phyloP scores from a whole-genome alignment of 306 rosid species.

The Carpinus fangiana region DNA sequence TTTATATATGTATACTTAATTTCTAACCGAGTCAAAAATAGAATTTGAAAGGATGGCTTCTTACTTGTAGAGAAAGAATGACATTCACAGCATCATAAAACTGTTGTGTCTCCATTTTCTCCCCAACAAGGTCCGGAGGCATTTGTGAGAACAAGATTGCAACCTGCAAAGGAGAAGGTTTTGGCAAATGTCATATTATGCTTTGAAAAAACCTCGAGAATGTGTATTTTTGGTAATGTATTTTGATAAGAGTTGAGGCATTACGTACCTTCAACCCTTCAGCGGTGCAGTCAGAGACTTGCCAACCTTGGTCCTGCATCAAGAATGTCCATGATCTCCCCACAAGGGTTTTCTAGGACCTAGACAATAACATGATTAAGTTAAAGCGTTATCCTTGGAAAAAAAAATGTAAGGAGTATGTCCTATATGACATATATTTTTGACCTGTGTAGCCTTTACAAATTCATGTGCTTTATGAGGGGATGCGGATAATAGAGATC shows the following conservation, averaged over 20 bases:
- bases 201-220: neutral
- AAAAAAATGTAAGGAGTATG: neutral
- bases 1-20: no score
- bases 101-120: constrained; percentile 23
- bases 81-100: constrained; percentile 58
- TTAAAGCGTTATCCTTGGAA: neutral
- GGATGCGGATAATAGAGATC: constrained; percentile 74
- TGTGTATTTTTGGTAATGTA: neutral
- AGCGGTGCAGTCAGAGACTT: constrained; percentile 65
- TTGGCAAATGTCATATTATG: neutral
- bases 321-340: constrained; percentile 61
- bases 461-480: constrained; percentile 58
- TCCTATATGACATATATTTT: neutral
- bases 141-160: constrained; percentile 55
- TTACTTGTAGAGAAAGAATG: constrained; percentile 53
- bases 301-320: constrained; percentile 57
- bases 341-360: constrained; percentile 53
- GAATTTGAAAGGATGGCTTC: neutral
- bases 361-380: neutral
- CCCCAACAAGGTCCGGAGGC: constrained; percentile 25
- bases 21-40: neutral
- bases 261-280: constrained; percentile 58
- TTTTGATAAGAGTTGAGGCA: neutral
- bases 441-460: constrained; percentile 64
- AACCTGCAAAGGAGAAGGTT: constrained; percentile 24